A percentile compares a stretch with the other conserved stretches of the same genome.
Evolutionary conservation across 345 rosid species (phyloP).

Genomic region (Gossypium rotundifolium): DNA sequence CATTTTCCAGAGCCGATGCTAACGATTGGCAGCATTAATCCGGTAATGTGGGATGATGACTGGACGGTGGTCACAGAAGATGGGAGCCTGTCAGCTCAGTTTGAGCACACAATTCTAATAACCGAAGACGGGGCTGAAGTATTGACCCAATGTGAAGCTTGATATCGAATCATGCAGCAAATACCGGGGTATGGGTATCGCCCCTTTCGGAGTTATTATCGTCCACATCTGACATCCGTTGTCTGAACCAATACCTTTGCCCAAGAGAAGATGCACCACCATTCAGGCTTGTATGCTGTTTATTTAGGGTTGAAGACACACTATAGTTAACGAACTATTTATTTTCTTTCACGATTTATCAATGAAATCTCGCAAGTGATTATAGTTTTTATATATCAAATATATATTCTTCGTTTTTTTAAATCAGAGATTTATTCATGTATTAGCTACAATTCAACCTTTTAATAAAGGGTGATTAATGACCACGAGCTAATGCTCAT

Average conservation of each 20-base stretch:
- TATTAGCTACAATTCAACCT: not conserved
- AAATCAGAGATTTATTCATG: not conserved
- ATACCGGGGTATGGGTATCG: not conserved
- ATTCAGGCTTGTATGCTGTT: not conserved
- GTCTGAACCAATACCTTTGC: not conserved
- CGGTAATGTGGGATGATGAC: constrained; percentile 77
- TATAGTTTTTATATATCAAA: not conserved
- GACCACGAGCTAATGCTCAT: no score
- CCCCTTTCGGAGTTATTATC: not conserved
- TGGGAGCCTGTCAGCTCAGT: constrained; percentile 85
- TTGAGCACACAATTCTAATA: constrained; percentile 86
- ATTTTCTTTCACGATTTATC: not conserved
- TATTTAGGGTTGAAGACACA: not conserved
- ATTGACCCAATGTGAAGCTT: constrained; percentile 47
- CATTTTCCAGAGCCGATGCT: constrained; percentile 74
- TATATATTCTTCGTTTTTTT: not conserved
- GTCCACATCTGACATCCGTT: not conserved
- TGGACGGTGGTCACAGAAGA: constrained; percentile 93
- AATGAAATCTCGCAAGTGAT: not conserved
- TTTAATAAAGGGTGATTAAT: no score
- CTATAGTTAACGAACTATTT: not conserved
- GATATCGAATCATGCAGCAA: not conserved
- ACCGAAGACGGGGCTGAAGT: constrained; percentile 86
- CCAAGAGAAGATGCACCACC: not conserved
- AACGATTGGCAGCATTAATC: constrained; percentile 74